Evolutionary conservation across 352 stramenopile genomes (phyloP).

Genomic region (Salisapilia sapeloensis): DNA sequence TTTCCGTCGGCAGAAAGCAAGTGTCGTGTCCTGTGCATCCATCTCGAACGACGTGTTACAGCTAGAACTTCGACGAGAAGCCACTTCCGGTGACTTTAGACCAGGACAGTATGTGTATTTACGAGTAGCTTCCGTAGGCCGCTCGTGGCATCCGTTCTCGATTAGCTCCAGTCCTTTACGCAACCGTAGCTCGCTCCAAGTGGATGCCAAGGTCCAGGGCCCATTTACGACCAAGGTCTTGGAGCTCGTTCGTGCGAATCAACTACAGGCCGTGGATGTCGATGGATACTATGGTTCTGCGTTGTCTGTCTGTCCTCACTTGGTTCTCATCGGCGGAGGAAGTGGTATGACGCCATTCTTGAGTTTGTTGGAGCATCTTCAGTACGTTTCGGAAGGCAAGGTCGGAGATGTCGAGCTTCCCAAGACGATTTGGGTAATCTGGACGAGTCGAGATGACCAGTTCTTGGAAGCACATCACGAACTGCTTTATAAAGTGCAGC

Average conservation of each 20-base stretch:
- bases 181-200: conserved; percentile 16
- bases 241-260: conserved; percentile 18
- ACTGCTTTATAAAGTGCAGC: conserved; percentile 21
- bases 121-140: conserved; percentile 28
- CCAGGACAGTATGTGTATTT: conserved; percentile 62
- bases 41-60: conserved; percentile 30
- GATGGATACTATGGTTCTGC: conserved; percentile 56
- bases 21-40: conserved; percentile 15
- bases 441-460: conserved; percentile 28
- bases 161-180: conserved; percentile 46
- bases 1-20: conserved; percentile 18
- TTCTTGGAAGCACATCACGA: conserved; percentile 20
- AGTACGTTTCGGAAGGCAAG: conserved; percentile 9
- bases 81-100: conserved; percentile 11
- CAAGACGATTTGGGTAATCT: conserved; percentile 27
- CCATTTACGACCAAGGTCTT: conserved; percentile 32
- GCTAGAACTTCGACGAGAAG: conserved; percentile 27
- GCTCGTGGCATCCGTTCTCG: conserved; percentile 53
- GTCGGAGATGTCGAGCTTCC: conserved; percentile 11
- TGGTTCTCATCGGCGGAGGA: conserved; percentile 50
- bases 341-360: conserved; percentile 64
- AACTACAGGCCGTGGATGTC: conserved; percentile 22
- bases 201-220: conserved; percentile 49
- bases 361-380: conserved; percentile 35
- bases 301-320: conserved; percentile 13